Base-by-base conservation (phyloP, 208 protist genomes). In the Leishmania amazonensis region DNA sequence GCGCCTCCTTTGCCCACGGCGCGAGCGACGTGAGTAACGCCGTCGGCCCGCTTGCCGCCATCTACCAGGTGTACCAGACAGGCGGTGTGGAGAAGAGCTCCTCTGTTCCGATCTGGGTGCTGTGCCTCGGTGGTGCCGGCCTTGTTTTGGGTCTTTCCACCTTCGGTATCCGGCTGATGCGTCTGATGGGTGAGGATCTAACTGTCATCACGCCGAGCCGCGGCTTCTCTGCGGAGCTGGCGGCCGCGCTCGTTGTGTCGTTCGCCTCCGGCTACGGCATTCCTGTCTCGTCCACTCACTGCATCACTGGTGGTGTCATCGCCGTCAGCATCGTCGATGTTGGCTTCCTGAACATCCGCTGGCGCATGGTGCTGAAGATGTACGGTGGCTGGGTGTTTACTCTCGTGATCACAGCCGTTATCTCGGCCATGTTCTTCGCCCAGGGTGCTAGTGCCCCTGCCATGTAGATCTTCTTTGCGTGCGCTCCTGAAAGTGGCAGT, bases 251-350 rank as follows among this genome's bases (percentile, higher is more conserved):
- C 0, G 89, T 95, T 45, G 87, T 97, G 7, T 91, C 94, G 31
- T 83, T 95, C 42, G 89, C 91, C 58, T 96, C 92, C 57, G 83
- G 70, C 68, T 90, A 90, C 71, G 89, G 88, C 70, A 85, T 96
- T 53, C 94, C 96, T 58, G 89, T 98, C 45, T 96, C 91, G 6
- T 97, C 96, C 8, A 98, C 96, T n/a, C 96, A 98, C 87, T 93
- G 90, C 79, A 96, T 94, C 79, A 92, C 94, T 60, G 96, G 96
- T 17, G 90, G 88, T 28, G 86, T 98, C 45, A 80, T 96, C 19
- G 92, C 92, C 28, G 87, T 94, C 78, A 90, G 89, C 57, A 88
- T 98, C 47, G 80, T 91, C 19, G 91, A 95, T 65, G 84, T 92
- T 57, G 91, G 89, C 62, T 90, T 92, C 73, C 58, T 24, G 35